These are phyloP conservation scores for Sindora glabra DNA, from an alignment of 306 rosid species.

Conservation along the genomic window DNA sequence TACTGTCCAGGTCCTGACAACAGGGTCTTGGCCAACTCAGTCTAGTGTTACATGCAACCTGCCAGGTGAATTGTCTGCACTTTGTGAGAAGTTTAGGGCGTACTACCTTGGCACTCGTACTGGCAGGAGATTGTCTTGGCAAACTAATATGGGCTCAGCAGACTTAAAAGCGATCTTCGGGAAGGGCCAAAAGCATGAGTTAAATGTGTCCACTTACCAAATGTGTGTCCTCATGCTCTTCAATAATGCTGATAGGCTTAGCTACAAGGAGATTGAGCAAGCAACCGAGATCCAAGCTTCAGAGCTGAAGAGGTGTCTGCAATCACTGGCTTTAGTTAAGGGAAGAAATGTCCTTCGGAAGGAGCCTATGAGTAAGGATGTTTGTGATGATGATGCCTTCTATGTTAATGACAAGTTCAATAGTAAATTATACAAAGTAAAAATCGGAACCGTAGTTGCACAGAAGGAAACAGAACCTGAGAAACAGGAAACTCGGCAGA, in stretches of 20 bases:
- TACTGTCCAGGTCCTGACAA: slow-evolving; percentile 85
- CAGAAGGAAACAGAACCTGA: slow-evolving; percentile 92
- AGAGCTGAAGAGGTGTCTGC: slow-evolving; percentile 86
- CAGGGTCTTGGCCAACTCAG: slow-evolving; percentile 98
- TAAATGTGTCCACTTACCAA: slow-evolving; percentile 81
- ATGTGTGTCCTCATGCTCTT: slow-evolving; percentile 95
- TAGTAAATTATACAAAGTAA: slow-evolving; percentile 81
- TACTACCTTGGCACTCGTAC: slow-evolving; percentile 93
- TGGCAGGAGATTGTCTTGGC: slow-evolving; percentile 91
- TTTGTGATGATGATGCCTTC: slow-evolving; percentile 75
- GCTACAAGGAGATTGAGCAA: slow-evolving; percentile 88
- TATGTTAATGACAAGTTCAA: slow-evolving; percentile 75
- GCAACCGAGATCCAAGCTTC: slow-evolving; percentile 74
- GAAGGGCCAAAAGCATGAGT: slow-evolving; percentile 93
- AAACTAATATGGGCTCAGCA: slow-evolving; percentile 91
- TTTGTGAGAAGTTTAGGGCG: slow-evolving; percentile 76
- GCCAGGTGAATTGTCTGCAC: slow-evolving; percentile 75
- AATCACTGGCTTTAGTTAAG: slow-evolving; percentile 86
- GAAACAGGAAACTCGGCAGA: slow-evolving; percentile 85
- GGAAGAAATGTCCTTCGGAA: slow-evolving; percentile 88
- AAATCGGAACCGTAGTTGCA: slow-evolving; percentile 91
- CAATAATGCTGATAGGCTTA: slow-evolving; percentile 64
- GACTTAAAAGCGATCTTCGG: slow-evolving; percentile 84
- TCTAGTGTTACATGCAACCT: slow-evolving; percentile 76
- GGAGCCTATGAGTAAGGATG: slow-evolving; percentile 90